phyloP scores from a whole-genome alignment of 2,329 filamentous ascomycete species.

The Amphichorda felina region DNA sequence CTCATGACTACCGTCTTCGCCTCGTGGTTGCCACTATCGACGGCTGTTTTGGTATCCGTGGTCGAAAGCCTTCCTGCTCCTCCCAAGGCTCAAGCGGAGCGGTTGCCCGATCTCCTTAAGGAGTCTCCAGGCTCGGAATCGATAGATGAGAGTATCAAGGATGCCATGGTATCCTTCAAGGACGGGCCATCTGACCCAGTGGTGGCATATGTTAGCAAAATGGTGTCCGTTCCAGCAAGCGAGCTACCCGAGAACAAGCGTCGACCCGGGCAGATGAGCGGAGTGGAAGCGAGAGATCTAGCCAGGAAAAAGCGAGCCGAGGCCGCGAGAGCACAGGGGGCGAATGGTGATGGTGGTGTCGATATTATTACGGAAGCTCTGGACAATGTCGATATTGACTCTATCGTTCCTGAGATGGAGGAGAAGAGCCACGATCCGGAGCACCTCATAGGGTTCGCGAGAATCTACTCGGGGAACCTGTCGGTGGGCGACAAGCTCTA shows the following conservation, averaged over 20 bases:
- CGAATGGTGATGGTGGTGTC: slow-evolving; percentile 36
- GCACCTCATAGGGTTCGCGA: slow-evolving; percentile 86
- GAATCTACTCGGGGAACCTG: slow-evolving; percentile 83
- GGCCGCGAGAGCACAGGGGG: slow-evolving; percentile 66
- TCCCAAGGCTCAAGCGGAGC: slow-evolving; percentile 61
- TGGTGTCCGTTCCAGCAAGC: slow-evolving; percentile 90
- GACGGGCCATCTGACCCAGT: slow-evolving; percentile 60
- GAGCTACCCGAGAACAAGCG: slow-evolving; percentile 83
- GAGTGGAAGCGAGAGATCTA: slow-evolving; percentile 82
- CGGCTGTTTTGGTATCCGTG: slow-evolving; percentile 83
- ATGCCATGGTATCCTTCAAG: slow-evolving; percentile 78
- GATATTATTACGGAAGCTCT: slow-evolving; percentile 49
- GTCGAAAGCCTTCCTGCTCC: slow-evolving; percentile 88
- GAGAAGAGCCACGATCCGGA: slow-evolving; percentile 62
- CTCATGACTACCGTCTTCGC: slow-evolving; percentile 80
- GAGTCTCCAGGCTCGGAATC: slow-evolving; percentile 64
- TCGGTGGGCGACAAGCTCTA: slow-evolving; percentile 86
- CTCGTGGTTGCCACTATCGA: slow-evolving; percentile 85
- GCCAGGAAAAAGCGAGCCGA: slow-evolving; percentile 83
- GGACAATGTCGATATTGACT: slow-evolving; percentile 45
- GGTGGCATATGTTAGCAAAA: slow-evolving; percentile 94
- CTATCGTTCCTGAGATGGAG: slow-evolving; percentile 26
- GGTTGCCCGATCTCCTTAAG: slow-evolving; percentile 69
- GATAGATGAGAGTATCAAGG: slow-evolving; percentile 56
- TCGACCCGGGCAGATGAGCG: slow-evolving; percentile 58